Evolutionary conservation across 1,284 basidiomycete genomes (phyloP).

Genomic region (Coriolopsis trogii): DNA sequence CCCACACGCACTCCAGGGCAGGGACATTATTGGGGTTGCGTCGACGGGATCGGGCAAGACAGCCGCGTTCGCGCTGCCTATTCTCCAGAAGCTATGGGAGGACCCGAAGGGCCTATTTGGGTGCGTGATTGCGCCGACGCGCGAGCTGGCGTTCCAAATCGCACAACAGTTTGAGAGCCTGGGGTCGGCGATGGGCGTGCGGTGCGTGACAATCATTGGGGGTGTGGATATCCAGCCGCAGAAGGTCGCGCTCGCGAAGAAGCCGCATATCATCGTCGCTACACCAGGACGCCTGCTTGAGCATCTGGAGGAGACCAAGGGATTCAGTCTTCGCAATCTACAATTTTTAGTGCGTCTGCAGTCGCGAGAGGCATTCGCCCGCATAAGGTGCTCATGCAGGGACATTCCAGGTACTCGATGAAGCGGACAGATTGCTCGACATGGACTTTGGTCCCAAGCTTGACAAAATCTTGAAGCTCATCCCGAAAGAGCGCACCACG

Average conservation of each 20-base stretch:
- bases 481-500: constrained; percentile 93
- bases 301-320: constrained; percentile 98
- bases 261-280: constrained; percentile 95
- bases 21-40: constrained; percentile 97
- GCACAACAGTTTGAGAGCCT: constrained; percentile 94
- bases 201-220: constrained; percentile 92
- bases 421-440: constrained; percentile 95
- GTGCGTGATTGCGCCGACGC: constrained; percentile 93
- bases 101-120: constrained; percentile 94
- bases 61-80: constrained; percentile 95
- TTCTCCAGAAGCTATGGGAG: constrained; percentile 96
- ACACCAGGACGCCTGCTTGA: constrained; percentile 96
- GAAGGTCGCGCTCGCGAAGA: constrained; percentile 91
- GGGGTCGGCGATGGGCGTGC: constrained; percentile 92
- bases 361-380: background rate
- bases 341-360: constrained; percentile 84
- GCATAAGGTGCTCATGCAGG: background rate
- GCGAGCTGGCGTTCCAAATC: constrained; percentile 99
- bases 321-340: constrained; percentile 87
- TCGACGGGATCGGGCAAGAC: constrained; percentile 99
- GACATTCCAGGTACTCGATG: constrained; percentile 81
- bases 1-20: constrained; percentile 87
- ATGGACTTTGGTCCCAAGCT: constrained; percentile 98
- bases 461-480: constrained; percentile 95
- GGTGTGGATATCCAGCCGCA: constrained; percentile 96